These are phyloP conservation scores for Saturnispora sekii DNA, from an alignment of 805 yeast species.

Conservation along the genomic window DNA sequence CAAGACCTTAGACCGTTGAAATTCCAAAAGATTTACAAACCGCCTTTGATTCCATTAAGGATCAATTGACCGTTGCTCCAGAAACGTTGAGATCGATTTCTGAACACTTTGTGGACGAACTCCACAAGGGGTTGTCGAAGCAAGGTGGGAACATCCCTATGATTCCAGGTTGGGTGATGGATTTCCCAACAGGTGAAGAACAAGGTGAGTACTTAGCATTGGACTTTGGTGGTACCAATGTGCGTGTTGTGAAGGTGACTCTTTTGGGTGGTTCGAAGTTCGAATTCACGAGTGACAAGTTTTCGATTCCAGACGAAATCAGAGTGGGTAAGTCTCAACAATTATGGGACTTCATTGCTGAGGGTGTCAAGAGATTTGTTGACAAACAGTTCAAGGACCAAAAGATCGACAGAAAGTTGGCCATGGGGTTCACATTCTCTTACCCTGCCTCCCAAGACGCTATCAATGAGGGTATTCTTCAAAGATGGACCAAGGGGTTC, in stretches of 20 bases:
- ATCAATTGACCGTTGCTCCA: slow-evolving; percentile 50
- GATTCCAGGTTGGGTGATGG: slow-evolving; percentile 97
- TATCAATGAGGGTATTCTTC: slow-evolving; percentile 78
- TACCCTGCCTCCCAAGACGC: slow-evolving; percentile 81
- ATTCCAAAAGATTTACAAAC: slow-evolving; percentile 8
- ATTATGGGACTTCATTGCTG: slow-evolving; percentile 81
- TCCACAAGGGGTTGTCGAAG: slow-evolving; percentile 69
- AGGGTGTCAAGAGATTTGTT: slow-evolving; percentile 62
- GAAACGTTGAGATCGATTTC: slow-evolving; percentile 57
- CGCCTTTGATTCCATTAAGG: slow-evolving; percentile 45
- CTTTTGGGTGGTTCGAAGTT: slow-evolving; percentile 78
- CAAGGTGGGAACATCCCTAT: slow-evolving; percentile 86
- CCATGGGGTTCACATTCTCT: slow-evolving; percentile 91
- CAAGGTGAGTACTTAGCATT: slow-evolving; percentile 85
- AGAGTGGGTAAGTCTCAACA: slow-evolving; percentile 73
- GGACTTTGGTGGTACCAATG: slow-evolving; percentile 95
- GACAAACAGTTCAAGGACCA: slow-evolving; percentile 48
- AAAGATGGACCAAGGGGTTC: slow-evolving; percentile 97
- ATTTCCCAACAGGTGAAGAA: slow-evolving; percentile 86
- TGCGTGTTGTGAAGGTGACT: slow-evolving; percentile 83
- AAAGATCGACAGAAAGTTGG: slow-evolving; percentile 48
- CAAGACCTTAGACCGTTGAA: slow-evolving; percentile 1
- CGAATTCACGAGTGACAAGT: slow-evolving; percentile 81
- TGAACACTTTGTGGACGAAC: slow-evolving; percentile 67
- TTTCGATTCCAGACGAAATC: slow-evolving; percentile 63